These are phyloP conservation scores for Fagus crenata DNA, from an alignment of 306 rosid species.

Conservation along the genomic window DNA sequence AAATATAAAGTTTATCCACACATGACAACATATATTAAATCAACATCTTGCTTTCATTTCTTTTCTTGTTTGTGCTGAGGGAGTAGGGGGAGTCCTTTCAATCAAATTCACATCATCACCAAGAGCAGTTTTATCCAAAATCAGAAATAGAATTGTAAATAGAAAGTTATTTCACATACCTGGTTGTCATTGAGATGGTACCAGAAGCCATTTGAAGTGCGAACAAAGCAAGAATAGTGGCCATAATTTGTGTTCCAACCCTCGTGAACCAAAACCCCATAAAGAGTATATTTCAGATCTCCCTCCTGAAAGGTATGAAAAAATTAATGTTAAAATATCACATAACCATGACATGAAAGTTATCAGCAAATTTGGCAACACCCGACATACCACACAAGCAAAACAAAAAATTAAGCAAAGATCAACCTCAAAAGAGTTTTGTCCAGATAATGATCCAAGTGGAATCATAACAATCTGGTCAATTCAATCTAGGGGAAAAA, in stretches of 20 bases:
- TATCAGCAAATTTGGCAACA: not conserved
- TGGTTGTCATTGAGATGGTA: constrained; percentile 83
- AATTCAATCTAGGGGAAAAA: not conserved
- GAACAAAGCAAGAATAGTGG: constrained; percentile 88
- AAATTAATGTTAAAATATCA: constrained; percentile 7
- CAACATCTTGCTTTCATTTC: not conserved
- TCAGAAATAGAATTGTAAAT: not conserved
- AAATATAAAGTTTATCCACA: not conserved
- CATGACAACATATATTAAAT: not conserved
- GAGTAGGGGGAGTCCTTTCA: not conserved
- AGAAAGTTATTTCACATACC: constrained; percentile 44
- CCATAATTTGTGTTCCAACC: constrained; percentile 91
- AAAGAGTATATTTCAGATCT: constrained; percentile 82
- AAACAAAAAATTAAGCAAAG: not conserved
- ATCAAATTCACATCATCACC: not conserved
- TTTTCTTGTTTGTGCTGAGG: no score
- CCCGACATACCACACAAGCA: not conserved
- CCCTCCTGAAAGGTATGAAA: constrained; percentile 54
- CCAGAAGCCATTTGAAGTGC: constrained; percentile 93
- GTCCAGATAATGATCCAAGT: not conserved
- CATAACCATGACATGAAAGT: constrained; percentile 3
- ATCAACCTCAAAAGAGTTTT: no score
- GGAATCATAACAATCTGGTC: not conserved
- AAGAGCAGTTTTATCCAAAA: not conserved
- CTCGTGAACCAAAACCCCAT: constrained; percentile 89